These are phyloP conservation scores for Paracamarosporium sp. DNA, from an alignment of 2,329 filamentous ascomycete genomes.

Conservation along the genomic window DNA sequence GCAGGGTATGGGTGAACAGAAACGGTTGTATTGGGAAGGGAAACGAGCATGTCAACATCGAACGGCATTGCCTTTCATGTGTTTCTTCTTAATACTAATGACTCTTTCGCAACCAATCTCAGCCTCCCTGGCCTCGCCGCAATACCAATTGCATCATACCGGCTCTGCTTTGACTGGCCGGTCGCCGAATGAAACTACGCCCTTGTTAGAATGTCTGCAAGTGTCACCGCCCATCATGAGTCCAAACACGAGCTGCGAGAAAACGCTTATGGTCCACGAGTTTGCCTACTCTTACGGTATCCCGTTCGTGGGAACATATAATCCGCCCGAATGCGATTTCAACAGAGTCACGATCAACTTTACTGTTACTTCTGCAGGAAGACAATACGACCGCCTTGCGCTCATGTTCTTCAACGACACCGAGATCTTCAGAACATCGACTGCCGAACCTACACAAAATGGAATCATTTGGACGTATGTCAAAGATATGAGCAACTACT, in stretches of 20 bases:
- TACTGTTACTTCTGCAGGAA: constrained; percentile 73
- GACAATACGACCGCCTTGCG: constrained; percentile 78
- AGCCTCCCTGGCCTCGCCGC: constrained; percentile 26
- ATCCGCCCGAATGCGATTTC: constrained; percentile 72
- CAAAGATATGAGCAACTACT: constrained; percentile 79
- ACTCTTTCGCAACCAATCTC: constrained; percentile 32
- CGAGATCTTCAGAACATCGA: constrained; percentile 85
- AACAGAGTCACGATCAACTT: constrained; percentile 79
- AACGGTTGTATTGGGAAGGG: constrained; percentile 11
- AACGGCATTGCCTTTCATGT: constrained; percentile 26
- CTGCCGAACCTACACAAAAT: constrained; percentile 74
- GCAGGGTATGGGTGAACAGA: constrained; percentile 16
- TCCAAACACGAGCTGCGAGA: constrained; percentile 54
- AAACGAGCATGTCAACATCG: constrained; percentile 18
- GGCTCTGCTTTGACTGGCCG: constrained; percentile 23
- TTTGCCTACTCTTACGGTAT: constrained; percentile 77
- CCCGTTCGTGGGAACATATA: constrained; percentile 73
- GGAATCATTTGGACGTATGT: constrained; percentile 79
- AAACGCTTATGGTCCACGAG: constrained; percentile 71
- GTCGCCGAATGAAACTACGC: constrained; percentile 31
- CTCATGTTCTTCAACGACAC: constrained; percentile 78
- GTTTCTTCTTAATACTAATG: constrained; percentile 43
- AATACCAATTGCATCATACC: constrained; percentile 17
- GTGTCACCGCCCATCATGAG: constrained; percentile 71
- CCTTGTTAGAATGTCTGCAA: constrained; percentile 69